A percentile compares a stretch with the other conserved stretches of the same genome.
Conservation (phyloP, 2,329 filamentous ascomycete species). For the Pseudogymnoascus verrucosus region DNA sequence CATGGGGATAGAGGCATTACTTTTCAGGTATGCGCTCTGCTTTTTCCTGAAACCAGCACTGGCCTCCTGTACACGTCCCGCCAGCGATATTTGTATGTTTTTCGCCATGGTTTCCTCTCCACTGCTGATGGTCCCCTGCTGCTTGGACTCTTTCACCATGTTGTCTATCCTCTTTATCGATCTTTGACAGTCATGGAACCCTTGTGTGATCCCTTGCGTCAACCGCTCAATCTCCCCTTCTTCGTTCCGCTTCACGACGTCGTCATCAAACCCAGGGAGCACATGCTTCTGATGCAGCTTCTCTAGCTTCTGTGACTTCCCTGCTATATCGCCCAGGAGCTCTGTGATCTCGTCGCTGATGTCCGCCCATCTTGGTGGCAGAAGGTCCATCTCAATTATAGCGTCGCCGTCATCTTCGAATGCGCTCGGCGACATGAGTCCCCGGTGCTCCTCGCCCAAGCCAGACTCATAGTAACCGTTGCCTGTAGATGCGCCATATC, state of each 20-base stretch:
- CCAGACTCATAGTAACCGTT: constrained; percentile 55
- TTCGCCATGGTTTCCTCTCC: constrained; percentile 93
- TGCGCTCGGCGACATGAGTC: constrained; percentile 72
- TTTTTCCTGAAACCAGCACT: constrained; percentile 94
- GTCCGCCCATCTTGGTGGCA: constrained; percentile 93
- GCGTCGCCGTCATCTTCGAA: constrained; percentile 84
- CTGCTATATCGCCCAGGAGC: constrained; percentile 68
- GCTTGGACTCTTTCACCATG: constrained; percentile 75
- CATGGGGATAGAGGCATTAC: constrained; percentile 38
- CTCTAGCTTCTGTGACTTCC: constrained; percentile 76
- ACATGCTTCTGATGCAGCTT: constrained; percentile 96
- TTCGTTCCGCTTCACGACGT: constrained; percentile 77
- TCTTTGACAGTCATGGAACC: constrained; percentile 83
- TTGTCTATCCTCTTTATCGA: constrained; percentile 81
- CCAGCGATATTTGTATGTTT: constrained; percentile 90
- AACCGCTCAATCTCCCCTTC: constrained; percentile 84
- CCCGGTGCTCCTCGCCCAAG: constrained; percentile 60
- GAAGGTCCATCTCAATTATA: constrained; percentile 95
- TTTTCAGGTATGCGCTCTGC: constrained; percentile 92
- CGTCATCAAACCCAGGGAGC: constrained; percentile 91
- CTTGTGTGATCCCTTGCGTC: constrained; percentile 81
- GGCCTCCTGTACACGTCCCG: constrained; percentile 79
- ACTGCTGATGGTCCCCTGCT: constrained; percentile 62
- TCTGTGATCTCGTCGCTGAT: constrained; percentile 90
- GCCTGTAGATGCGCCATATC: constrained; percentile 41